A percentile compares a stretch with the other conserved stretches of the same genome.
Evolutionary conservation across 192 early-diverging fungal species (phyloP).

Genomic region (Chytriomyces sp.): DNA sequence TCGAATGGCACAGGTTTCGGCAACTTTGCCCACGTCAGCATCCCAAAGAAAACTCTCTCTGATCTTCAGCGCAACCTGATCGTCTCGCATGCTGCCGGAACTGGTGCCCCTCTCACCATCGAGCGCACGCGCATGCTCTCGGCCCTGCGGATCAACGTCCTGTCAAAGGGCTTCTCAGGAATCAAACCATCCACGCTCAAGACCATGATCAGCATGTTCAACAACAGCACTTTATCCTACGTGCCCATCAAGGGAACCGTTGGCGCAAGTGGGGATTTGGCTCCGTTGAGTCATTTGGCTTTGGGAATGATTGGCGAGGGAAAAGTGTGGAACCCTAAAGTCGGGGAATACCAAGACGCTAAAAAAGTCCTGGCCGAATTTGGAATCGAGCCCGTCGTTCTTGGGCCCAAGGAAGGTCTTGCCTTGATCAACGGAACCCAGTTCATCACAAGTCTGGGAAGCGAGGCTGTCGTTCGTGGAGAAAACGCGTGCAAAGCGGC

Average conservation of each 20-base stretch:
- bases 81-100: constrained; percentile 35
- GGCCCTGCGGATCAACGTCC: constrained; percentile 31
- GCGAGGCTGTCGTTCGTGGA: constrained; percentile 29
- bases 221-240: constrained; percentile 5
- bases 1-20: constrained; percentile 18
- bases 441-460: constrained; percentile 27
- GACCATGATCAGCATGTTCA: constrained; percentile 33
- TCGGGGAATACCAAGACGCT: constrained; percentile 14
- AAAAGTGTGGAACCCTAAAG: constrained; percentile 31
- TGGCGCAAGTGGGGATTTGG: constrained; percentile 34
- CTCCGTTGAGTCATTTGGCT: constrained; percentile 29
- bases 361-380: constrained; percentile 17
- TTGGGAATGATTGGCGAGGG: constrained; percentile 33
- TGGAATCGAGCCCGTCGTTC: constrained; percentile 15
- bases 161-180: constrained; percentile 26
- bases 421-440: constrained; percentile 40
- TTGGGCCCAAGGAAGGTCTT: constrained; percentile 33
- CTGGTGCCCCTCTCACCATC: constrained; percentile 26
- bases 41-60: constrained; percentile 12
- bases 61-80: constrained; percentile 31
- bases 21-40: constrained; percentile 35
- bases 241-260: constrained; percentile 34
- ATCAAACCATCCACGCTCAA: constrained; percentile 23
- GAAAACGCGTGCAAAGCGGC: constrained; percentile 18
- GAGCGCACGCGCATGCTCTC: constrained; percentile 36